These are phyloP conservation scores for Suillus brevipes DNA, from an alignment of 768 basidiomycete genomes.

Conservation along the genomic window DNA sequence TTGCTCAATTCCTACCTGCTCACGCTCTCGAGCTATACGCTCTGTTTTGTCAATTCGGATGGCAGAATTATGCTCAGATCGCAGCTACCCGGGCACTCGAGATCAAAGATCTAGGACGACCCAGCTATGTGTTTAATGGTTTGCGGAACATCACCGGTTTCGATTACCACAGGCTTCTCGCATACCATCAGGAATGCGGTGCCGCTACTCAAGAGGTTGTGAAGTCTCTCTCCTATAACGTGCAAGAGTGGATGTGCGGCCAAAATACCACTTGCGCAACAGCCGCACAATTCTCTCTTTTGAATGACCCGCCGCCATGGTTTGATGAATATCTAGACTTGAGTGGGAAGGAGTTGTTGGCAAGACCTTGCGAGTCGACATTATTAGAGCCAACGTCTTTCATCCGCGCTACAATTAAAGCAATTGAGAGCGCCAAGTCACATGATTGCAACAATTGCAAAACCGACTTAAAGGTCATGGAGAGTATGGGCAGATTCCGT, in stretches of 20 bases:
- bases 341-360: slow-evolving; percentile 4
- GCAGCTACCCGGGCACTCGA: slow-evolving; percentile 26
- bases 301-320: not conserved
- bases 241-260: no score
- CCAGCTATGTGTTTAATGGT: slow-evolving; percentile 32
- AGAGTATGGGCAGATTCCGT: not conserved
- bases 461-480: no score
- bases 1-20: slow-evolving; percentile 10
- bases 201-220: slow-evolving; percentile 7
- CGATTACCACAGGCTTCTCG: slow-evolving; percentile 41
- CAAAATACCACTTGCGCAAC: no score
- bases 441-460: not conserved
- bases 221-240: no score
- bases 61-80: slow-evolving; percentile 18
- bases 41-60: slow-evolving; percentile 24
- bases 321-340: not conserved
- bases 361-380: slow-evolving; percentile 1
- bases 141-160: slow-evolving; percentile 44
- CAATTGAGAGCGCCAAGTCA: not conserved
- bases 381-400: not conserved
- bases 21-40: slow-evolving; percentile 29
- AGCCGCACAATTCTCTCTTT: no score
- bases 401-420: not conserved
- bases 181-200: slow-evolving; percentile 43
- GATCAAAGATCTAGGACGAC: slow-evolving; percentile 4